Conservation (phyloP, 495 filamentous ascomycete genomes). For the Trichoderma asperelloides region DNA sequence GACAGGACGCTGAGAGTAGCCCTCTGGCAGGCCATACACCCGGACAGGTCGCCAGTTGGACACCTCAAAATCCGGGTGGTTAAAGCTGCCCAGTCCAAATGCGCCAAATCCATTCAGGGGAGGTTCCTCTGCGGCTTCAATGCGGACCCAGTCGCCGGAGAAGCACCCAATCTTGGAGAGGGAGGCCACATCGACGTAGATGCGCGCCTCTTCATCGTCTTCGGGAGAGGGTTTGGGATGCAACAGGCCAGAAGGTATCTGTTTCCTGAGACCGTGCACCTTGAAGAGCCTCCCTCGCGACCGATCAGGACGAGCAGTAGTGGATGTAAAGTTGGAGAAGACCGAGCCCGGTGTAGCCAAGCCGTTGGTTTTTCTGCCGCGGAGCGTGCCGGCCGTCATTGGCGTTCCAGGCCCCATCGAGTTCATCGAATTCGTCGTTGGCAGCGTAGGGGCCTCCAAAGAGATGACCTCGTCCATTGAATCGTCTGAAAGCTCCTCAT, state of each 20-base stretch:
- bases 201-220: constrained; percentile 79
- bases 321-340: constrained; percentile 73
- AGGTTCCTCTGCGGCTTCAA: constrained; percentile 65
- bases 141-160: constrained; percentile 92
- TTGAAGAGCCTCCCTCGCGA: constrained; percentile 58
- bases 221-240: constrained; percentile 67
- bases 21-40: constrained; percentile 79
- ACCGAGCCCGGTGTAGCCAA: constrained; percentile 72
- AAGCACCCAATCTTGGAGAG: constrained; percentile 88
- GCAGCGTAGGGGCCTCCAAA: constrained; percentile 66
- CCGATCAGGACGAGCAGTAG: constrained; percentile 61
- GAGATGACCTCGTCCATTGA: constrained; percentile 78
- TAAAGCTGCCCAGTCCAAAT: constrained; percentile 46
- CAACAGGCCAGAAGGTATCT: constrained; percentile 67
- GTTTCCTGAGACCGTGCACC: constrained; percentile 61
- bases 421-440: constrained; percentile 64
- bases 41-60: constrained; percentile 62
- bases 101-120: constrained; percentile 47
- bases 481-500: constrained; percentile 51
- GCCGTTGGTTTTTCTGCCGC: constrained; percentile 54
- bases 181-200: constrained; percentile 80
- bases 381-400: constrained; percentile 40
- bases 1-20: constrained; percentile 44
- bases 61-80: constrained; percentile 38
- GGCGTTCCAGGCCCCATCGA: constrained; percentile 65